Percentiles rank a stretch among this genome's conserved stretches.
These are phyloP conservation scores for Diaporthe nobilis DNA, from an alignment of 2,329 filamentous ascomycete genomes.

Conservation along the genomic window DNA sequence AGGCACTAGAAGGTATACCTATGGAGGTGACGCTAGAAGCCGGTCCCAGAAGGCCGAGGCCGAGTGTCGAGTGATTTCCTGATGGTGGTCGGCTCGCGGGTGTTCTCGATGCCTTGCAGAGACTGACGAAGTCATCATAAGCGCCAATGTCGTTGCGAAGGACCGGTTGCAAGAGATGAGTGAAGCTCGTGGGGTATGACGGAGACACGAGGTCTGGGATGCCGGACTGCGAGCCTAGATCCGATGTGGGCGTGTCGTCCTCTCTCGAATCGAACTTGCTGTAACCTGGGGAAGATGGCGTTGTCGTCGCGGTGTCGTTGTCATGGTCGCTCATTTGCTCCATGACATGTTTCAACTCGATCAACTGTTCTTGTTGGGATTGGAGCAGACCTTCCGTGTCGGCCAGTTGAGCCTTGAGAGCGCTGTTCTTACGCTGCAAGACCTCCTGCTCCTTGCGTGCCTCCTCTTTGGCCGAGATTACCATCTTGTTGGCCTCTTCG, in stretches of 20 bases:
- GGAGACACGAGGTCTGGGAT: constrained; percentile 63
- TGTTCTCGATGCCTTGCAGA: constrained; percentile 78
- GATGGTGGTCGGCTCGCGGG: constrained; percentile 78
- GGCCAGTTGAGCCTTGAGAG: constrained; percentile 85
- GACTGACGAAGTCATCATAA: constrained; percentile 87
- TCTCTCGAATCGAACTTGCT: constrained; percentile 76
- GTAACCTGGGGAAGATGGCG: constrained; percentile 85
- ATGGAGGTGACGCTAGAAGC: constrained; percentile 46
- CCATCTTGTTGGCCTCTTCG: constrained; percentile 99
- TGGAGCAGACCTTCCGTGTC: constrained; percentile 89
- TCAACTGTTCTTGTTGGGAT: constrained; percentile 93
- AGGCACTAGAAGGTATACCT: constrained; percentile 66
- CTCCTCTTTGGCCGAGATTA: constrained; percentile 90
- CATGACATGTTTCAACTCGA: constrained; percentile 92
- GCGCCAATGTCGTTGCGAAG: constrained; percentile 85
- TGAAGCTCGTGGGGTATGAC: constrained; percentile 78
- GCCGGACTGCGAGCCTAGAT: constrained; percentile 54
- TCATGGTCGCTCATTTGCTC: constrained; percentile 86
- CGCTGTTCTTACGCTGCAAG: constrained; percentile 87
- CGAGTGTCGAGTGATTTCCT: constrained; percentile 77
- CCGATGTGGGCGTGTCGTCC: constrained; percentile 56
- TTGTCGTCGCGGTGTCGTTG: constrained; percentile 78
- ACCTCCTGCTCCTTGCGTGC: constrained; percentile 87
- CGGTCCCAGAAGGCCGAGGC: constrained; percentile 66
- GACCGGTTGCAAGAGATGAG: constrained; percentile 85